Percentiles rank a stretch among this genome's conserved stretches.
These are phyloP conservation scores for Tetrahymena borealis DNA, from an alignment of 73 alveolate species.

Conservation along the genomic window DNA sequence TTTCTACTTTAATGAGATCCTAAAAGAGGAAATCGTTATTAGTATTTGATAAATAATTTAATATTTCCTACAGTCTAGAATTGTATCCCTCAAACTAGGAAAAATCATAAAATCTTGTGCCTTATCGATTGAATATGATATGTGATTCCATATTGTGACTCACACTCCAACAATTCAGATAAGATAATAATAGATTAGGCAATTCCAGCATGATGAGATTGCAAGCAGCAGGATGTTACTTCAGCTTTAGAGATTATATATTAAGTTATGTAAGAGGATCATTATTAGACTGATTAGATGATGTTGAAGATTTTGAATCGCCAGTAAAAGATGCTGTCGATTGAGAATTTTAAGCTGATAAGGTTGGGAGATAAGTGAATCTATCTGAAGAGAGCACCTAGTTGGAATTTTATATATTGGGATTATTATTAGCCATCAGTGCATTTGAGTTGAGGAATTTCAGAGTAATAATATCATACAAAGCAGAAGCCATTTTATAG, in stretches of 20 bases:
- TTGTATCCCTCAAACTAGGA: not conserved
- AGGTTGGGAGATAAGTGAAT: not conserved
- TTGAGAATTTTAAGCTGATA: not conserved
- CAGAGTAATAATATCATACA: not conserved
- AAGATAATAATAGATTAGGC: not conserved
- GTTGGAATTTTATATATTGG: not conserved
- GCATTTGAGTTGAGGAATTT: not conserved
- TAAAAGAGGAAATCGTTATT: not conserved
- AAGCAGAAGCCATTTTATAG: not conserved
- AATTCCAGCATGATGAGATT: not conserved
- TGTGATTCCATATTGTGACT: not conserved
- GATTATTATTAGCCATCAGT: not conserved
- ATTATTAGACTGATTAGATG: not conserved
- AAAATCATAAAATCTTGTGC: not conserved
- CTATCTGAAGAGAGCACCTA: not conserved
- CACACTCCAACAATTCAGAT: not conserved
- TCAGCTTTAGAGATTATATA: not conserved
- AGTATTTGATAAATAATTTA: not conserved
- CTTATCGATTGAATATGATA: not conserved
- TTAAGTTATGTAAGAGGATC: not conserved
- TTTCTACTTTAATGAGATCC: not conserved
- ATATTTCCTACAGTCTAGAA: not conserved
- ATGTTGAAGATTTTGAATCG: not conserved
- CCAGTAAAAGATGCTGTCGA: not conserved
- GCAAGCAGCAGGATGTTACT: not conserved